These are phyloP conservation scores for Xylariaceae sp. DNA, from an alignment of 2,329 filamentous ascomycete genomes.

Conservation along the genomic window DNA sequence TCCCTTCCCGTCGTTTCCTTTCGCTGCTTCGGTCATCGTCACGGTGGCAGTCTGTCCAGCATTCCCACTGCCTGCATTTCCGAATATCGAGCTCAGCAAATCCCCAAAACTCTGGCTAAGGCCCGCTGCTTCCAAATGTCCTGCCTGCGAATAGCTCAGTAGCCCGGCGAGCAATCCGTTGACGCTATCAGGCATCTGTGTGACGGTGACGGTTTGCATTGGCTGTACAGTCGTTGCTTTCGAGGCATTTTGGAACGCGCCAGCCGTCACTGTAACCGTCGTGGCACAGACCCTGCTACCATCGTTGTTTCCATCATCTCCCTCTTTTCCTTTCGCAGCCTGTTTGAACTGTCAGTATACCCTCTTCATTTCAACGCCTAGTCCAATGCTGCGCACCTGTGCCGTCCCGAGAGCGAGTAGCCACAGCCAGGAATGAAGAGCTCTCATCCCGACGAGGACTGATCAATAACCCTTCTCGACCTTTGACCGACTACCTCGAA, in stretches of 20 bases:
- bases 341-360: too few species aligned
- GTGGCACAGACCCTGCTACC: neutral
- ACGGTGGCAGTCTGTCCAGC: too few species aligned
- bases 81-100: too few species aligned
- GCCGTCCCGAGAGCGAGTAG: conserved; percentile 8
- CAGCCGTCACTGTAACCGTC: conserved; percentile 12
- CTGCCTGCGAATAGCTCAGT: neutral
- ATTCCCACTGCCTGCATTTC: too few species aligned
- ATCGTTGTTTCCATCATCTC: neutral
- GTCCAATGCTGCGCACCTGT: conserved; percentile 8
- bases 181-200: conserved; percentile 25
- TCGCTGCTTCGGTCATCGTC: too few species aligned
- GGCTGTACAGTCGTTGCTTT: conserved; percentile 8
- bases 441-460: conserved; percentile 10
- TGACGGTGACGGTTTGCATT: conserved; percentile 33
- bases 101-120: too few species aligned
- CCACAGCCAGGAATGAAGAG: conserved; percentile 5
- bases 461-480: neutral
- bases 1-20: conserved; percentile 6
- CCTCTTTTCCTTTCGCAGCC: too few species aligned
- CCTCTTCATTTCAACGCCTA: neutral
- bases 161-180: neutral
- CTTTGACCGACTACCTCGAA: too few species aligned
- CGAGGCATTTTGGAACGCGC: neutral
- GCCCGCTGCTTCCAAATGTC: neutral